Conservation (phyloP, 2,329 filamentous ascomycete genomes). For the Microcyclospora tardicrescens region DNA sequence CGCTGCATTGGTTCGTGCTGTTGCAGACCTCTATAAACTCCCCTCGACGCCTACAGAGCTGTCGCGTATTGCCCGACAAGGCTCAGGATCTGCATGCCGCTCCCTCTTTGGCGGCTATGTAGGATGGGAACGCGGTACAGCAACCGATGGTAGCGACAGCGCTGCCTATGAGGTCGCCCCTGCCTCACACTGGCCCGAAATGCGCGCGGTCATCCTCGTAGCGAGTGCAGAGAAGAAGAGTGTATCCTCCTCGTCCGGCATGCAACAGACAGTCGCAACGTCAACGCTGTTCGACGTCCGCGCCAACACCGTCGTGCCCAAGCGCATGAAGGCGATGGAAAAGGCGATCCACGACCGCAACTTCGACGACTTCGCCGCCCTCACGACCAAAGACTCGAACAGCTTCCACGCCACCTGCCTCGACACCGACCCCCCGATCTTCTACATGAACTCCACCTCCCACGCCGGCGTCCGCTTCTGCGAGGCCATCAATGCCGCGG, state of each 20-base stretch:
- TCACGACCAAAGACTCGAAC: conserved; percentile 96
- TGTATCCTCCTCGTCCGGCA: conserved; percentile 80
- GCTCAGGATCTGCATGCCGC: conserved; percentile 87
- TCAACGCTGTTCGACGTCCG: conserved; percentile 75
- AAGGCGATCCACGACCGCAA: conserved; percentile 63
- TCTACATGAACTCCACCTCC: conserved; percentile 94
- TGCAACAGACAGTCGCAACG: conserved; percentile 92
- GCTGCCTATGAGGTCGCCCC: conserved; percentile 79
- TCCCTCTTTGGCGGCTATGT: conserved; percentile 92
- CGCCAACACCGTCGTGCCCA: conserved; percentile 63
- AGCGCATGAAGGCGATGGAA: conserved; percentile 74
- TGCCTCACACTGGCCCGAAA: conserved; percentile 84
- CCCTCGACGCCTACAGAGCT: conserved; percentile 70
- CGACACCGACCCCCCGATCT: conserved; percentile 93
- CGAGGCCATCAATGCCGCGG: conserved; percentile 71
- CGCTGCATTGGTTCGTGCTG: conserved; percentile 60
- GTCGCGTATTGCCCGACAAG: conserved; percentile 79
- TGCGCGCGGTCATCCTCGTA: conserved; percentile 85
- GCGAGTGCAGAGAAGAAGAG: conserved; percentile 92
- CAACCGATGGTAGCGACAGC: conserved; percentile 71
- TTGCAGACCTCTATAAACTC: conserved; percentile 84
- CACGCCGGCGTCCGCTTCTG: conserved; percentile 77
- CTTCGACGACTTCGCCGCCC: conserved; percentile 73
- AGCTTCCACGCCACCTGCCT: conserved; percentile 91
- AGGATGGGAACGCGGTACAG: conserved; percentile 73